Percentiles rank a stretch among this genome's conserved stretches.
Conservation (phyloP, 73 alveolate genomes). For the Stentor roeselii region DNA sequence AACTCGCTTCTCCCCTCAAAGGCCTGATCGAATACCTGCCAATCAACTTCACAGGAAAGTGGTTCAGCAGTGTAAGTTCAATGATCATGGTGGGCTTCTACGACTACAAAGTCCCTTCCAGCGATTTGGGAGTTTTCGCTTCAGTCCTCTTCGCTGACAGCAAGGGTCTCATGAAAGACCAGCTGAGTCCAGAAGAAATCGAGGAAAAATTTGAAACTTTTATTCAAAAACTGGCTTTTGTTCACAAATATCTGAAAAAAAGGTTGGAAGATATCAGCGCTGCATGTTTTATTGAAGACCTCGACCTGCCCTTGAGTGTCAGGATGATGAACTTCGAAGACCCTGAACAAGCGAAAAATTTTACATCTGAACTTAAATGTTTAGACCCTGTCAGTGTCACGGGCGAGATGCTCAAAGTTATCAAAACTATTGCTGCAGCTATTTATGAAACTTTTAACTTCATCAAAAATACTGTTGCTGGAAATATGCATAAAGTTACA, state of each 20-base stretch:
- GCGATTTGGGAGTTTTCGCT: not conserved
- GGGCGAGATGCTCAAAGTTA: not conserved
- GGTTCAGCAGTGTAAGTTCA: constrained; percentile 32
- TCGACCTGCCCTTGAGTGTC: not conserved
- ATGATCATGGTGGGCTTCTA: not conserved
- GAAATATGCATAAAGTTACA: not conserved
- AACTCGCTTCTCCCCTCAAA: constrained; percentile 21
- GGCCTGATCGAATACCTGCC: constrained; percentile 45
- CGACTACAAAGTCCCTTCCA: constrained; percentile 13
- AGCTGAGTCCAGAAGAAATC: not conserved
- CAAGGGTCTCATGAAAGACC: not conserved
- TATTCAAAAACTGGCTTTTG: not conserved
- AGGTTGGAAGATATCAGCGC: not conserved
- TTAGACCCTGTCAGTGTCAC: not conserved
- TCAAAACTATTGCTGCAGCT: not conserved
- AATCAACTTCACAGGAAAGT: constrained; percentile 27
- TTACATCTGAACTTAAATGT: not conserved
- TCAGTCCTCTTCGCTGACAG: not conserved
- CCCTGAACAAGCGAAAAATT: not conserved
- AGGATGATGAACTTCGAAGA: not conserved
- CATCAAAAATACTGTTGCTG: not conserved
- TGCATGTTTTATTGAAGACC: not conserved
- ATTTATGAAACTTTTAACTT: constrained; percentile 2
- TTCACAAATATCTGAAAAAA: not conserved
- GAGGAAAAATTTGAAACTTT: not conserved